Conservation (phyloP, 2,329 filamentous ascomycete genomes). For the Colletotrichum sp. region DNA sequence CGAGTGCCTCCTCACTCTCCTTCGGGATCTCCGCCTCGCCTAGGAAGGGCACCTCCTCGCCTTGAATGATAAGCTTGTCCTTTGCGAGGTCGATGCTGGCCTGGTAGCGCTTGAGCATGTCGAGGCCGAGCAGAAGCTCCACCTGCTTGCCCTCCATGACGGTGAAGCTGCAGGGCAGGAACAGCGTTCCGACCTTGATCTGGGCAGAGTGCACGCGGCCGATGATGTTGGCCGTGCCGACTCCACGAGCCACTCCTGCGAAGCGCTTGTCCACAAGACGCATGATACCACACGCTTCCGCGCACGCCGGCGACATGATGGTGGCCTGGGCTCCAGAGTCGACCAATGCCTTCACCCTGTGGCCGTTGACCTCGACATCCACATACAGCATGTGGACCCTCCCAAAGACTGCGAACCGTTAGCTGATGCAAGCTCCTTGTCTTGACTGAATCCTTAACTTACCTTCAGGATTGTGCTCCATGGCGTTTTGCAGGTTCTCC, state of each 20-base stretch:
- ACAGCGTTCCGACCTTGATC: constrained; percentile 88
- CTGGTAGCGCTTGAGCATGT: constrained; percentile 97
- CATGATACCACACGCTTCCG: constrained; percentile 94
- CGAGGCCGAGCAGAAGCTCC: constrained; percentile 88
- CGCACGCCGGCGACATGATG: constrained; percentile 96
- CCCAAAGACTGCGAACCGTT: constrained; percentile 75
- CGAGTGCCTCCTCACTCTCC: constrained; percentile 72
- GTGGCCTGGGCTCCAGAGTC: constrained; percentile 98
- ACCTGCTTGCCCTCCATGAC: constrained; percentile 99
- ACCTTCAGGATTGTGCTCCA: constrained; percentile 98
- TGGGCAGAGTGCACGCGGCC: constrained; percentile 94
- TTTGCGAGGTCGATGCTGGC: constrained; percentile 87
- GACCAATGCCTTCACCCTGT: constrained; percentile 93
- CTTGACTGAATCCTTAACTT: constrained; percentile 29
- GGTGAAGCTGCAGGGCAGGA: constrained; percentile 93
- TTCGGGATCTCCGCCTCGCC: constrained; percentile 96
- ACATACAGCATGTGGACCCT: constrained; percentile 97
- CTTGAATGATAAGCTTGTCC: constrained; percentile 87
- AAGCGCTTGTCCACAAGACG: constrained; percentile 92
- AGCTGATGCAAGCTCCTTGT: neutral
- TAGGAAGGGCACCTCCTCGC: constrained; percentile 86
- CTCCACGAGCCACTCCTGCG: constrained; percentile 88
- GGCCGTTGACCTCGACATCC: constrained; percentile 91
- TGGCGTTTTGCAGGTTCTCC: constrained; percentile 94
- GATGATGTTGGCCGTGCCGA: constrained; percentile 92